These are phyloP conservation scores for Herpetomonas tarakana DNA, from an alignment of 208 protist genomes.

Conservation along the genomic window DNA sequence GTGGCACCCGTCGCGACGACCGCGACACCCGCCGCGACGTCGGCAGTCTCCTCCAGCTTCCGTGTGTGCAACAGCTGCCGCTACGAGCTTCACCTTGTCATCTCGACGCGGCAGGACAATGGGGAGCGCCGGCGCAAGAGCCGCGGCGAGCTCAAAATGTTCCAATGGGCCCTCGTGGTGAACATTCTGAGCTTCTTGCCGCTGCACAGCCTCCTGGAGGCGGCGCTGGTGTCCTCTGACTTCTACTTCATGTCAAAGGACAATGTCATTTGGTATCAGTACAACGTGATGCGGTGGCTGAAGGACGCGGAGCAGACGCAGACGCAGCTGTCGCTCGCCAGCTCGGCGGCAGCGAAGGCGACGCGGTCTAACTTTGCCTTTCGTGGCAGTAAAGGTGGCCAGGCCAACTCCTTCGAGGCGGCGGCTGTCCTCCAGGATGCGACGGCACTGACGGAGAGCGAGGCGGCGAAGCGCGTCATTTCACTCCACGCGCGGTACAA, in stretches of 20 bases:
- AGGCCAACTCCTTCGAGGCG: slow-evolving; percentile 12
- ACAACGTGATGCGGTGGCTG: slow-evolving; percentile 72
- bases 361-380: neutral
- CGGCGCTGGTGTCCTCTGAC: slow-evolving; percentile 67
- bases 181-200: slow-evolving; percentile 69
- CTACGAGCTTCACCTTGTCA: slow-evolving; percentile 84
- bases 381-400: neutral
- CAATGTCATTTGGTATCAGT: slow-evolving; percentile 86
- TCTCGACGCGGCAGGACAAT: slow-evolving; percentile 58
- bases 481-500: slow-evolving; percentile 85
- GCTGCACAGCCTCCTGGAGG: slow-evolving; percentile 46
- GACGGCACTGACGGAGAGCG: slow-evolving; percentile 46
- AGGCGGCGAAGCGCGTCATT: slow-evolving; percentile 75
- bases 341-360: neutral
- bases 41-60: neutral
- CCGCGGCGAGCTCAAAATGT: slow-evolving; percentile 82
- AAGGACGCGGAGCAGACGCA: slow-evolving; percentile 37
- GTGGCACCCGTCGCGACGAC: neutral
- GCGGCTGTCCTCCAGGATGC: slow-evolving; percentile 31
- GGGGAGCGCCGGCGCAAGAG: slow-evolving; percentile 66
- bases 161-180: slow-evolving; percentile 70
- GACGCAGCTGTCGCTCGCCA: slow-evolving; percentile 19
- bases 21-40: neutral
- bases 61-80: slow-evolving; percentile 63
- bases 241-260: slow-evolving; percentile 86